Conservation (phyloP, 176 grass and related monocot genomes). For the Carex kokanica region DNA sequence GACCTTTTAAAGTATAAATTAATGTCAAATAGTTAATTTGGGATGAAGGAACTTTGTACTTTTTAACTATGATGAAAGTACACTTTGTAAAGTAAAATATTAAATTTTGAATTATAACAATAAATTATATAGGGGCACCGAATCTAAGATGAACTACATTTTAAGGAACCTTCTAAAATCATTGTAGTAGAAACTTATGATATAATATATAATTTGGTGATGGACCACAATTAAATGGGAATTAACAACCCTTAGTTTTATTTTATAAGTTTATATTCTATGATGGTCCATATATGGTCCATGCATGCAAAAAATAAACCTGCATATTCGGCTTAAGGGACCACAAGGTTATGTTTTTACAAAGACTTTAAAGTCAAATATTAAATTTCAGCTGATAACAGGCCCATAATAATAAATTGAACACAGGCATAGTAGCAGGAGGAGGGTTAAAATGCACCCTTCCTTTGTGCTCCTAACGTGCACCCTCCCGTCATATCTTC, state of each 20-base stretch:
- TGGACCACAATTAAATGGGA: constrained; percentile 5
- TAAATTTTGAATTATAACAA: not conserved
- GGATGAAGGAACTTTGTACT: not conserved
- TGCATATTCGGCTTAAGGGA: not conserved
- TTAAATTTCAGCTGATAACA: not conserved
- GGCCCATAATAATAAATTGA: not conserved
- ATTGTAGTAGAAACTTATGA: not conserved
- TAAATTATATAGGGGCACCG: not conserved
- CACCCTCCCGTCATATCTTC: too few relatives aligned
- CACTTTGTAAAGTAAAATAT: not conserved
- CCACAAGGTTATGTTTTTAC: not conserved
- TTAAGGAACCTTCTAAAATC: constrained; percentile 5
- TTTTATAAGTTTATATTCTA: not conserved
- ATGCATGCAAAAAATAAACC: not conserved
- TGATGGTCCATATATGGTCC: not conserved
- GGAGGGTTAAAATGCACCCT: too few relatives aligned
- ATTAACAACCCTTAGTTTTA: not conserved
- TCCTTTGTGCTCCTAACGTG: too few relatives aligned
- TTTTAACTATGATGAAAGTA: not conserved
- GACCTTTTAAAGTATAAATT: not conserved
- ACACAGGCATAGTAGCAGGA: not conserved
- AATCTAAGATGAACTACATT: not conserved
- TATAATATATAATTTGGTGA: not conserved
- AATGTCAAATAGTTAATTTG: not conserved
- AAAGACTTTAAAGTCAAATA: constrained; percentile 1